Evolutionary conservation across 1,139 yeast genomes (phyloP), one percentile per base, ranked within the genome.

Genomic region (Yamadazyma friedrichii): DNA sequence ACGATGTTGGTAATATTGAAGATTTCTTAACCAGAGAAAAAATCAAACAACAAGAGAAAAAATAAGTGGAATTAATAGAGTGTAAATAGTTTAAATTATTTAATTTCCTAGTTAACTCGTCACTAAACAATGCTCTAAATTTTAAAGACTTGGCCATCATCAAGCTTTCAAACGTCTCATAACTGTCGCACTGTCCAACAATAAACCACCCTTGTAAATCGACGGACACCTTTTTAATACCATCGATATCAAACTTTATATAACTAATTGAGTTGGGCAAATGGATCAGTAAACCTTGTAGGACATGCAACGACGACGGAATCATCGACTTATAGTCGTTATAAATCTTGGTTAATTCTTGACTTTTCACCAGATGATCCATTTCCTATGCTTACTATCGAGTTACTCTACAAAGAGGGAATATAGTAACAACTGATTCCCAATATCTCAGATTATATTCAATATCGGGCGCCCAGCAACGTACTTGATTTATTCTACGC

Each of bases 1-100:
- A 84, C 64, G 97, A 89, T 63, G 96, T 88, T 35, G 86, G 84
- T 46, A 93, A 85, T 57, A 68, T 84, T 46, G 93, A 84, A 54
- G 65, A 59, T 5, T 62, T 62, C 45, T 58, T 70, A 42, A 67
- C 65, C 37, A 52, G 51, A 42, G 46, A 52, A 47, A 43, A 27
- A 25, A 33, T 24, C 16, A 24, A 28, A 17, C 34, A 25, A 36
- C 22, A 16, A 27, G 20, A 35, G 26, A 13, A 31, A 20, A 20
- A 20, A 20, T 15, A 17, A 28, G 17, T 10, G 24, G 5, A n/a
- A 15, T 22, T 20, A 29, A 12, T 38, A 31, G 34, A 35, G 37
- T 35, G 38, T 35, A 35, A 35, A 35, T 35, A 35, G 32, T 35
- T 35, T 16, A 41, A 27, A 15, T 25, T 11, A 16, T 35, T 46